A percentile compares a stretch with the other conserved stretches of the same genome.
Conservation (phyloP, 371 early-diverging fungal genomes). For the Rhizomucor miehei region DNA sequence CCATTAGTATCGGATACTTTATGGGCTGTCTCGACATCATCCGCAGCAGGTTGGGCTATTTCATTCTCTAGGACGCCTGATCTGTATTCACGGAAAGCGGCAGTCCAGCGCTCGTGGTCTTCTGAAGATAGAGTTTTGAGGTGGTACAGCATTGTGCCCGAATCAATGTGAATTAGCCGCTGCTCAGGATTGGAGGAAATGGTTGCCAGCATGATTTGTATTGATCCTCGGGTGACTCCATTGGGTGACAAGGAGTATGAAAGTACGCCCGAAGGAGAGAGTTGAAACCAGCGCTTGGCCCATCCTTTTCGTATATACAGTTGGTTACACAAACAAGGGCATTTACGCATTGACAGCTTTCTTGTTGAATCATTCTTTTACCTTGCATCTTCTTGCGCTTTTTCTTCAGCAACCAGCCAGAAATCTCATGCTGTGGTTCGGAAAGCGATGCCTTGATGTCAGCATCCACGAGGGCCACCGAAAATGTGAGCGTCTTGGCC, state of each 20-base stretch:
- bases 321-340: background rate
- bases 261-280: constrained; percentile 56
- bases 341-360: background rate
- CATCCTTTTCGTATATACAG: constrained; percentile 43
- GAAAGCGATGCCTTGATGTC: constrained; percentile 3
- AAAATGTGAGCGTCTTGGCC: constrained; percentile 83
- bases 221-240: constrained; percentile 72
- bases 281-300: constrained; percentile 75
- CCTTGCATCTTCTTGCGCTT: constrained; percentile 71
- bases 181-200: constrained; percentile 63
- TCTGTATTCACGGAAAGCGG: constrained; percentile 29
- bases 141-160: constrained; percentile 75
- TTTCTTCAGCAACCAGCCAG: constrained; percentile 72
- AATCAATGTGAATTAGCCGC: constrained; percentile 77
- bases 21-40: too few species aligned
- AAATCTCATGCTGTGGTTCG: constrained; percentile 21
- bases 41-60: background rate
- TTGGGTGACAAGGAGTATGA: constrained; percentile 60
- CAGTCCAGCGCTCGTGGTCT: constrained; percentile 73
- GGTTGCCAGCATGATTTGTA: constrained; percentile 63
- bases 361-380: constrained; percentile 16
- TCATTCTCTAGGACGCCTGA: constrained; percentile 8
- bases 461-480: constrained; percentile 49
- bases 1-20: background rate
- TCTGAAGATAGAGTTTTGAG: constrained; percentile 65